phyloP scores from a whole-genome alignment of 164 flowering plant species.

The Kalanchoe fedtschenkoi region DNA sequence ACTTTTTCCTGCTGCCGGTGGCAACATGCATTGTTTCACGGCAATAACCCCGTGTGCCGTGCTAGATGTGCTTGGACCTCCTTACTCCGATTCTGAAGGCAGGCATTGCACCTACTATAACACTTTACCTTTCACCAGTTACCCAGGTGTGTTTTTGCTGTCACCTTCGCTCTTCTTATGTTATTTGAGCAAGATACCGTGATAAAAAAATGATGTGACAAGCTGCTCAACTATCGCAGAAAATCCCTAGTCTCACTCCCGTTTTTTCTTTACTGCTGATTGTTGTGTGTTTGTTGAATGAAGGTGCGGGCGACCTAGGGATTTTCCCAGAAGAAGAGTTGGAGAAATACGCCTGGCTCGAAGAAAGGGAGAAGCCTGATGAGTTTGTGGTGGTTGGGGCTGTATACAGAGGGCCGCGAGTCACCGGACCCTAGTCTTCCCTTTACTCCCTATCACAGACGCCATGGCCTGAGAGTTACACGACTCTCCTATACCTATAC shows the following conservation, averaged over 20 bases:
- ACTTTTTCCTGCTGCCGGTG: conserved; percentile 56
- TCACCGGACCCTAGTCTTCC: conserved; percentile 18
- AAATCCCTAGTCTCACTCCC: too few relatives aligned
- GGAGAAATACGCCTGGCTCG: conserved; percentile 36
- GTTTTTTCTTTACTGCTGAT: neutral
- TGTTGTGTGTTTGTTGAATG: neutral
- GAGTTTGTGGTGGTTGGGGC: conserved; percentile 33
- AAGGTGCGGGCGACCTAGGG: conserved; percentile 15
- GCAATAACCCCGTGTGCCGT: conserved; percentile 58
- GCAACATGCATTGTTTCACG: conserved; percentile 65
- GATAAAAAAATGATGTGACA: too few relatives aligned
- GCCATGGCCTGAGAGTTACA: neutral
- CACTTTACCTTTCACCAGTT: conserved; percentile 25
- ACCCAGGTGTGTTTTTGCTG: conserved; percentile 26
- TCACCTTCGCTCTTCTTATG: neutral
- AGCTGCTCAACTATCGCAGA: too few relatives aligned
- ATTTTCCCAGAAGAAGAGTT: conserved; percentile 29
- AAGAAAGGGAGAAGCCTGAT: conserved; percentile 34
- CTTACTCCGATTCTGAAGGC: conserved; percentile 50
- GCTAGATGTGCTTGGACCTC: conserved; percentile 66
- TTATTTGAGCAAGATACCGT: neutral
- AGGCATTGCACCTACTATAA: conserved; percentile 54
- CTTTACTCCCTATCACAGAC: neutral
- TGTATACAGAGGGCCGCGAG: conserved; percentile 33
- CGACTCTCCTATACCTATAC: too few relatives aligned